Evolutionary conservation across 2,329 filamentous ascomycete genomes (phyloP), one percentile per base, ranked within the genome.

Genomic region (Colletotrichum sidae): DNA sequence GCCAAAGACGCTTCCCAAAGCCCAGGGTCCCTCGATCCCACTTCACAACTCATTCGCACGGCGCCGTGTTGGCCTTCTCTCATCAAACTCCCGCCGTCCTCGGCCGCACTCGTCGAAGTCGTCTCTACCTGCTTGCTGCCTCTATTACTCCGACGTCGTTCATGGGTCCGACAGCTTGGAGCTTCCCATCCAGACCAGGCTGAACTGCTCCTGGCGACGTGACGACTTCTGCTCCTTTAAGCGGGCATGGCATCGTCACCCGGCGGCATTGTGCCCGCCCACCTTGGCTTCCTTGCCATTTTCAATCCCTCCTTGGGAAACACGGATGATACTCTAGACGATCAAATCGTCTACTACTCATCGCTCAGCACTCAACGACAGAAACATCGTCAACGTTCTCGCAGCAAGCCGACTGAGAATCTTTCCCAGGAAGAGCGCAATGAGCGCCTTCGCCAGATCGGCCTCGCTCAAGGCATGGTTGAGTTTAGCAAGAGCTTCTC

Each of bases 391-490:
- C 76, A 81, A 69, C 77, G 82, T 70, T 77, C 79, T 8, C 77
- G 77, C 37, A 76, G 77, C 35, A 77, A 78, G 15, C 80, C 81
- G 2, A 81, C 78, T 11, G 80, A 82, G 38, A 75, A 76, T 56
- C 69, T 85, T 35, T 83, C 83, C 2, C 79, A 86, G 53, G 88
- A 92, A 69, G 89, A 94, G 73, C 88, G 89, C 74, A 96, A 98
- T 78, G 92, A 97, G 80, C 91, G 90, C 71, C 82, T 98, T 72
- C 88, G 96, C 69, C 94, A 97, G 82, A 94, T 99, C 75, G 96
- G 96, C 42, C 88, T 99, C 68, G 96, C 96, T 45, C 96, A 99
- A 81, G 96, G 94, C 75, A 97, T 98, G 91, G 91, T 97, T 65
- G 92, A 90, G 75, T 99, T 99, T 80, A 92, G 92, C 72, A 91